phyloP scores from a whole-genome alignment of 108 stramenopile genomes.

The Seminavis robusta region DNA sequence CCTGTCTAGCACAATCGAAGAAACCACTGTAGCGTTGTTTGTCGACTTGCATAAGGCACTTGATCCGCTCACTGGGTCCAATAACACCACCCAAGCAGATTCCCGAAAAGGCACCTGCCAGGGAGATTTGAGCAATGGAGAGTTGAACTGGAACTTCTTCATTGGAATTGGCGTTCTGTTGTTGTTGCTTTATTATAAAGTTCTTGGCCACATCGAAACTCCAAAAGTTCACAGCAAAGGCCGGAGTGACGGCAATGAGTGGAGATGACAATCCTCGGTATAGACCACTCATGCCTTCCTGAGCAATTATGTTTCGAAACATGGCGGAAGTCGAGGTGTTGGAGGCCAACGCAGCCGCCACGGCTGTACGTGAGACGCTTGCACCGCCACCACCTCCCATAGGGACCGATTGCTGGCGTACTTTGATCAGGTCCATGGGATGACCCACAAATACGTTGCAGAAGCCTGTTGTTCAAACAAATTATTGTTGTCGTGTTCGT shows the following conservation, averaged over 20 bases:
- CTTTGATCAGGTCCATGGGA: conserved; percentile 76
- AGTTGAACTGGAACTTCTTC: no score
- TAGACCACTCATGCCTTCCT: conserved; percentile 74
- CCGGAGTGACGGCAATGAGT: conserved; percentile 82
- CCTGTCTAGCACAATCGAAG: conserved; percentile 58
- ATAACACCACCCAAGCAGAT: conserved; percentile 76
- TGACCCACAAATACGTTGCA: conserved; percentile 72
- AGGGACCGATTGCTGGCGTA: conserved; percentile 72
- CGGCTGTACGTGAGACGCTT: conserved; percentile 2
- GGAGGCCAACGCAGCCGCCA: conserved; percentile 1
- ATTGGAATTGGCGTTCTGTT: conserved; percentile 9
- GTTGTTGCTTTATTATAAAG: conserved; percentile 32
- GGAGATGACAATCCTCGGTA: conserved; percentile 88
- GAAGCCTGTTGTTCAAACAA: conserved; percentile 14
- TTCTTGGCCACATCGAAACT: conserved; percentile 83
- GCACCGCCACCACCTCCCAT: no score
- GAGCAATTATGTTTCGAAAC: conserved; percentile 56
- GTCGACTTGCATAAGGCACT: conserved; percentile 88
- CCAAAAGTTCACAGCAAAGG: conserved; percentile 91
- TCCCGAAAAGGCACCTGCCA: conserved; percentile 84
- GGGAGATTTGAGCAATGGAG: conserved; percentile 52
- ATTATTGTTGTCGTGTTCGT: background rate
- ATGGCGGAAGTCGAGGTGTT: conserved; percentile 48
- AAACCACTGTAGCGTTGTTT: conserved; percentile 62
- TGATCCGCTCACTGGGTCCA: conserved; percentile 88